Conservation (phyloP, 805 yeast species). For the Metschnikowia shivogae region DNA sequence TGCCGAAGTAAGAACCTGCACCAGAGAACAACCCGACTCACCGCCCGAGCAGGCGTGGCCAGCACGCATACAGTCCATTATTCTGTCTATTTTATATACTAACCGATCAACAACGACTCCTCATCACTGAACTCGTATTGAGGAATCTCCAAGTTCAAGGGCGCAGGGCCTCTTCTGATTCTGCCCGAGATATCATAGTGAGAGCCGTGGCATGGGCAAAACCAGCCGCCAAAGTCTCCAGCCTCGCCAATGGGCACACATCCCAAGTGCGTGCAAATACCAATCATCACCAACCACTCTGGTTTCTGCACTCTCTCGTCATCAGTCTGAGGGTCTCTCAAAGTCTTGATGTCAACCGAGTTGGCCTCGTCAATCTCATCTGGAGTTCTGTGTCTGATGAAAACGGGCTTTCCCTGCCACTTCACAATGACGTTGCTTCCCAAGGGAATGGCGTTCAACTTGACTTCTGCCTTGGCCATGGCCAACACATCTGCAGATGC, state of each 20-base stretch:
- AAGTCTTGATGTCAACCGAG: constrained; percentile 62
- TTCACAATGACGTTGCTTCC: constrained; percentile 98
- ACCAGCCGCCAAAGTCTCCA: constrained; percentile 99
- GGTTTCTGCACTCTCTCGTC: constrained; percentile 93
- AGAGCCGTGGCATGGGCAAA: constrained; percentile 99
- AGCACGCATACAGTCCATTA: no score
- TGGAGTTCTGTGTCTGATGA: constrained; percentile 96
- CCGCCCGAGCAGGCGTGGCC: no score
- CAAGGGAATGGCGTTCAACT: constrained; percentile 86
- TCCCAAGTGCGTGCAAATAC: constrained; percentile 99
- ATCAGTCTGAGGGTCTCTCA: constrained; percentile 95
- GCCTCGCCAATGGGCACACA: constrained; percentile 99
- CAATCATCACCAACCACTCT: constrained; percentile 98
- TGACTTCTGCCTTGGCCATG: constrained; percentile 98
- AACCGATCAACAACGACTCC: constrained; percentile 88
- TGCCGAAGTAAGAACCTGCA: no score
- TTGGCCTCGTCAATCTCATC: constrained; percentile 95
- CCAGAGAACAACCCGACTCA: no score
- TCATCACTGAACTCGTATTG: constrained; percentile 72
- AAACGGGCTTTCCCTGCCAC: constrained; percentile 99
- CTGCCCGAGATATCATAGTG: constrained; percentile 99
- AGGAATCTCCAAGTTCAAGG: constrained; percentile 96
- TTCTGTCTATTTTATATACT: neutral
- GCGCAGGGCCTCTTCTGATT: constrained; percentile 99
- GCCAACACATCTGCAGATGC: constrained; percentile 99